These are phyloP conservation scores for Linnemannia hyalina DNA, from an alignment of 192 early-diverging fungal species.

Conservation along the genomic window DNA sequence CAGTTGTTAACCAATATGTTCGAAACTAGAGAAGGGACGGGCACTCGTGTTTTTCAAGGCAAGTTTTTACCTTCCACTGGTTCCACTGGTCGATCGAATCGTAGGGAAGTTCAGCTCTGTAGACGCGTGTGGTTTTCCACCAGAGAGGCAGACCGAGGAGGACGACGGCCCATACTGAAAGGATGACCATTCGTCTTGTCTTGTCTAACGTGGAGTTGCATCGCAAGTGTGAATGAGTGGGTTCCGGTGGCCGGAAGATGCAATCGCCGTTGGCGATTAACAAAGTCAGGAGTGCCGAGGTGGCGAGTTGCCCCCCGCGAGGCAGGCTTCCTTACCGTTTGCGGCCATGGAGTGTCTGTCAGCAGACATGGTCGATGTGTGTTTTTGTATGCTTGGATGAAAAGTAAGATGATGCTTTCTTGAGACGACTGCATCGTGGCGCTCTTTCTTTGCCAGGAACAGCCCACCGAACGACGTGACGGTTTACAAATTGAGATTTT, in stretches of 20 bases:
- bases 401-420: not conserved
- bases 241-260: too few relatives aligned
- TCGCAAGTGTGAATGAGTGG: too few relatives aligned
- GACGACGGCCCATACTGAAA: slow-evolving; percentile 70
- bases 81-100: slow-evolving; percentile 71
- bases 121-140: slow-evolving; percentile 86
- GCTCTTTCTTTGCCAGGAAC: not conserved
- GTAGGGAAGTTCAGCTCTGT: slow-evolving; percentile 80
- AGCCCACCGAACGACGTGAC: not conserved
- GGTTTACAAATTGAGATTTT: not conserved
- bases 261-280: too few relatives aligned
- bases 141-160: slow-evolving; percentile 79
- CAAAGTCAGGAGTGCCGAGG: not conserved
- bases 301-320: not conserved
- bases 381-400: too few relatives aligned
- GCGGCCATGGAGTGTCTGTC: not conserved
- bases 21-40: not conserved
- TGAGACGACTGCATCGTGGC: not conserved
- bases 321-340: not conserved
- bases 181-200: slow-evolving; percentile 56
- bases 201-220: slow-evolving; percentile 22
- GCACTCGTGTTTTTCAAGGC: not conserved
- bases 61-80: slow-evolving; percentile 57
- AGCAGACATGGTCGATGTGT: not conserved
- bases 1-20: not conserved